phyloP scores from a whole-genome alignment of 176 grass and related monocot genomes.

The Oryza coarctata region DNA sequence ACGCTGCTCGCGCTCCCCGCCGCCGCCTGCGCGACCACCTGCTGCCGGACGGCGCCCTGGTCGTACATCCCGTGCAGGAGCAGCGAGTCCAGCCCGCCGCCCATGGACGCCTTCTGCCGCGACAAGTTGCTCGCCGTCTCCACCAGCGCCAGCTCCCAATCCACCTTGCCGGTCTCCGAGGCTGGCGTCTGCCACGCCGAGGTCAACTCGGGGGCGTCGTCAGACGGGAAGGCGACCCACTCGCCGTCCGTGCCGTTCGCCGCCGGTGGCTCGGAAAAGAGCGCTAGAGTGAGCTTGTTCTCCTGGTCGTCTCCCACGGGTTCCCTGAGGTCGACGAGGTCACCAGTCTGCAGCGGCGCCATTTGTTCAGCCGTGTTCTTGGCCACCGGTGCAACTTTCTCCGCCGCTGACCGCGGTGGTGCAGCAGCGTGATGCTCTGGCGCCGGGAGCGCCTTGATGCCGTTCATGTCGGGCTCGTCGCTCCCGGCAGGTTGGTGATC shows the following conservation, averaged over 20 bases:
- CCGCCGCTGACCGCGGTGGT: neutral
- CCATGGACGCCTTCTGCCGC: slow-evolving; percentile 50
- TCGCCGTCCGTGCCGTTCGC: neutral
- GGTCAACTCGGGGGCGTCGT: slow-evolving; percentile 24
- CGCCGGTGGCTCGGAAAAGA: slow-evolving; percentile 51
- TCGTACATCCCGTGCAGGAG: slow-evolving; percentile 84
- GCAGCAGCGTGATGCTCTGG: slow-evolving; percentile 7
- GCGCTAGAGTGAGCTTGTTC: slow-evolving; percentile 72
- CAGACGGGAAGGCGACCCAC: slow-evolving; percentile 72
- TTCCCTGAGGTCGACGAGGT: slow-evolving; percentile 70
- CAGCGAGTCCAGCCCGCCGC: slow-evolving; percentile 64
- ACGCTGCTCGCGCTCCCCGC: slow-evolving; percentile 79
- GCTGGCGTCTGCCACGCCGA: slow-evolving; percentile 77
- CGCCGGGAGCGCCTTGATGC: slow-evolving; percentile 62
- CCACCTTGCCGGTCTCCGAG: slow-evolving; percentile 58
- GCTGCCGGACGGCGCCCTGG: slow-evolving; percentile 55
- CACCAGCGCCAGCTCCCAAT: slow-evolving; percentile 79
- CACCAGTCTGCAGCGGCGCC: neutral
- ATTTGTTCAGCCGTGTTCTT: neutral
- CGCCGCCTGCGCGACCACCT: slow-evolving; percentile 40
- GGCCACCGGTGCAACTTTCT: neutral
- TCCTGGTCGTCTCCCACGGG: slow-evolving; percentile 45
- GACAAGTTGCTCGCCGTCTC: slow-evolving; percentile 73
- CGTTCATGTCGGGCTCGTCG: slow-evolving; percentile 33
- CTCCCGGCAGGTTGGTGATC: neutral